phyloP scores from a whole-genome alignment of 2,329 filamentous ascomycete species.

The Epichloe uncinata region DNA sequence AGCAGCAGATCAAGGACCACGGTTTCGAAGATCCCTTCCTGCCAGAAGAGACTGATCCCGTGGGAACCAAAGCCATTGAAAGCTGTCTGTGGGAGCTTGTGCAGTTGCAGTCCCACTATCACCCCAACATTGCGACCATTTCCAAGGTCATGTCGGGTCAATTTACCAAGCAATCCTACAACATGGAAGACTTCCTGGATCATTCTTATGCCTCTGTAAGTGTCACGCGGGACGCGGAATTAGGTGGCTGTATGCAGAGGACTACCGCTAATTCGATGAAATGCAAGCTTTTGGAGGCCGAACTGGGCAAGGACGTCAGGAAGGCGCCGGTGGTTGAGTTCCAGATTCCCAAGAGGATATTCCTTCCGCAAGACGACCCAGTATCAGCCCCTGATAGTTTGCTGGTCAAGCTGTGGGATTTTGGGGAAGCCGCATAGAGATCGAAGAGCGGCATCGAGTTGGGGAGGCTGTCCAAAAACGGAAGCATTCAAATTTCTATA shows the following conservation, averaged over 20 bases:
- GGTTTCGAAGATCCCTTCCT: conserved; percentile 63
- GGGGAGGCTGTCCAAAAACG: neutral
- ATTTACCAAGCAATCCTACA: conserved; percentile 92
- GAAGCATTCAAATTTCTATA: neutral
- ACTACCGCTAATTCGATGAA: neutral
- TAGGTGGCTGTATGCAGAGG: neutral
- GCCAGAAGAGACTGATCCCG: conserved; percentile 63
- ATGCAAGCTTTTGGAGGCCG: conserved; percentile 62
- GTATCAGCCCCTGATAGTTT: conserved; percentile 38
- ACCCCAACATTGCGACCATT: conserved; percentile 90
- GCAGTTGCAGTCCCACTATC: conserved; percentile 82
- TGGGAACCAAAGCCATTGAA: conserved; percentile 76
- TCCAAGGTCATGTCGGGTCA: conserved; percentile 91
- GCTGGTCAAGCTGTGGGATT: conserved; percentile 49
- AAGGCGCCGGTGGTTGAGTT: conserved; percentile 84
- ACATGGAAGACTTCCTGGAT: conserved; percentile 93
- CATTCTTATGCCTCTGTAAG: conserved; percentile 75
- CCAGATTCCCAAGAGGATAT: conserved; percentile 80
- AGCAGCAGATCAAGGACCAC: conserved; percentile 44
- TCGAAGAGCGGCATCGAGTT: neutral
- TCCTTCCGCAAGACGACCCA: conserved; percentile 39
- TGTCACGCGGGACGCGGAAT: conserved; percentile 10
- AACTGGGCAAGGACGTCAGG: conserved; percentile 71
- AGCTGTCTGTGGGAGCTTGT: conserved; percentile 93
- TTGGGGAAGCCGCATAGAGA: conserved; percentile 19